phyloP scores from a whole-genome alignment of 495 filamentous ascomycete genomes.

The Mycothermus thermophilus region DNA sequence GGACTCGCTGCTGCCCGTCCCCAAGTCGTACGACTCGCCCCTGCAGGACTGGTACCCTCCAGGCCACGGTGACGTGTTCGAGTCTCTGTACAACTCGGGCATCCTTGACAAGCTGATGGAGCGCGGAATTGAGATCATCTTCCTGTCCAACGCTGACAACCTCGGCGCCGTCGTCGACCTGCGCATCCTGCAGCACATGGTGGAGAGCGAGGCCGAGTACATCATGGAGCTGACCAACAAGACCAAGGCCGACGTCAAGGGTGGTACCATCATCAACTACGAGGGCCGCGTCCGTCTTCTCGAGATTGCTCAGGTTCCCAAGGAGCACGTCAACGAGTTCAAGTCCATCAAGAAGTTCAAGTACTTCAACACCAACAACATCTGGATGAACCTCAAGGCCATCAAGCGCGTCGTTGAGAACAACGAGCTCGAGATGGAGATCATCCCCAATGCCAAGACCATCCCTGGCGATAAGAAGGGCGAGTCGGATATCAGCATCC shows the following conservation, averaged over 20 bases:
- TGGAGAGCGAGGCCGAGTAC: constrained; percentile 88
- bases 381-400: constrained; percentile 96
- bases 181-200: constrained; percentile 97
- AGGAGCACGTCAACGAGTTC: constrained; percentile 99
- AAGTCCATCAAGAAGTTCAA: constrained; percentile 99
- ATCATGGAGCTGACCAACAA: constrained; percentile 99
- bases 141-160: constrained; percentile 99
- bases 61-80: constrained; percentile 98
- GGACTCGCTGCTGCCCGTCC: constrained; percentile 92
- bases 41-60: constrained; percentile 98
- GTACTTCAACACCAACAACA: constrained; percentile 99
- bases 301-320: constrained; percentile 99
- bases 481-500: constrained; percentile 91
- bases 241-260: constrained; percentile 99
- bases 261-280: constrained; percentile 99
- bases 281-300: constrained; percentile 91
- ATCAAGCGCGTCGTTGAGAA: constrained; percentile 98
- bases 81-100: constrained; percentile 98
- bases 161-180: constrained; percentile 94
- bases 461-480: constrained; percentile 99
- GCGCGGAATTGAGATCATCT: constrained; percentile 92
- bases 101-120: constrained; percentile 91
- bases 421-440: constrained; percentile 98
- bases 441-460: constrained; percentile 97
- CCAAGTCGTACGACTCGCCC: constrained; percentile 74